Evolutionary conservation across 345 rosid genomes (phyloP).

Genomic region (Populus alba): DNA sequence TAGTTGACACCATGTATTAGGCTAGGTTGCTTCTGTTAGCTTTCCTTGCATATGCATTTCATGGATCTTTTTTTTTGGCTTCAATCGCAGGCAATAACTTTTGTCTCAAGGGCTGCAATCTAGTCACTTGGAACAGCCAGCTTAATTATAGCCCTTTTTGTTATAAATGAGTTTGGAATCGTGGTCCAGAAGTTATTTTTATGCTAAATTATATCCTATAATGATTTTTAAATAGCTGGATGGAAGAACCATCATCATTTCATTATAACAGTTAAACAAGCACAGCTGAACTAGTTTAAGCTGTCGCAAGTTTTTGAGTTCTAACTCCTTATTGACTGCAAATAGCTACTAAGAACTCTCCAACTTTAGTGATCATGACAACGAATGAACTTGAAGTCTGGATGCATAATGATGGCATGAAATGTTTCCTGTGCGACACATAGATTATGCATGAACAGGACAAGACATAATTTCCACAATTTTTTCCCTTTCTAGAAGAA

Average conservation of each 20-base stretch:
- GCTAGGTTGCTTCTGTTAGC: not conserved
- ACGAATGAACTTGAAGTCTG: not conserved
- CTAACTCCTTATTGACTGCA: not conserved
- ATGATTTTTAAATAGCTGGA: not conserved
- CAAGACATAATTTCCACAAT: not conserved
- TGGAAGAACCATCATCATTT: not conserved
- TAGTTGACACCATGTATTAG: not conserved
- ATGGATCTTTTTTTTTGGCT: constrained; percentile 1
- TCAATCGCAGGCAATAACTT: not conserved
- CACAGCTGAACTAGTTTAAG: not conserved
- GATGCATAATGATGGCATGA: not conserved
- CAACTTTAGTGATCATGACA: not conserved
- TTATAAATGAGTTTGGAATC: not conserved
- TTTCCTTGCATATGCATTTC: not conserved
- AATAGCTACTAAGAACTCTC: not conserved
- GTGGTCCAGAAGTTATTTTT: not conserved
- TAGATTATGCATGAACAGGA: not conserved
- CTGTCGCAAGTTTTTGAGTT: not conserved
- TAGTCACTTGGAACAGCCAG: not conserved
- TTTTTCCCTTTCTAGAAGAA: not conserved
- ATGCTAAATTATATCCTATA: not conserved
- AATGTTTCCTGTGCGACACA: not conserved
- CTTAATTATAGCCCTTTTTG: not conserved
- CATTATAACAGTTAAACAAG: not conserved
- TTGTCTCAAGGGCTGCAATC: not conserved